phyloP scores from a whole-genome alignment of 257 asterid genomes.

The Nyctanthes arbortristis region DNA sequence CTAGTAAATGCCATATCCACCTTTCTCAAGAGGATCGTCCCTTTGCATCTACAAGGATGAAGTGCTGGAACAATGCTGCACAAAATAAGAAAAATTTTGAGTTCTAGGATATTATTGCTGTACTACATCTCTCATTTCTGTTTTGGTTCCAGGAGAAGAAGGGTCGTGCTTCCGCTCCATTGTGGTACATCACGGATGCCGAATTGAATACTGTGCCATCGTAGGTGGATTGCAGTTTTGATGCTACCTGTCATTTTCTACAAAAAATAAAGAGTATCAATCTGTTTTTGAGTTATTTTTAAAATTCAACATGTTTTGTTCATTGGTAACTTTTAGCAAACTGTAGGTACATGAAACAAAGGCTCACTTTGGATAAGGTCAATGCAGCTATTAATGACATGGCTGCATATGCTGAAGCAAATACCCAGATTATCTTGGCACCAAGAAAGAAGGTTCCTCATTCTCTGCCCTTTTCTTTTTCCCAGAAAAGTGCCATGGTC shows the following conservation, averaged over 20 bases:
- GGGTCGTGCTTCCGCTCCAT: constrained; percentile 72
- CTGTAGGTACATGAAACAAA: constrained; percentile 90
- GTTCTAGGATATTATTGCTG: background rate
- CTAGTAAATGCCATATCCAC: too few species aligned
- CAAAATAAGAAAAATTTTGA: background rate
- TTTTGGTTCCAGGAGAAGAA: constrained; percentile 64
- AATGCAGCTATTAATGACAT: constrained; percentile 89
- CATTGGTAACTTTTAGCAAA: constrained; percentile 26
- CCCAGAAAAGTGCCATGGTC: constrained; percentile 17
- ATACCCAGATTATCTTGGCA: constrained; percentile 79
- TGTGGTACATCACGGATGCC: constrained; percentile 71
- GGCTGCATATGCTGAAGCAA: constrained; percentile 84
- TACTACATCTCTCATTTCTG: background rate
- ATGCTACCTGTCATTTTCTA: background rate
- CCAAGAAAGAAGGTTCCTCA: constrained; percentile 75
- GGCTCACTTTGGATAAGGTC: constrained; percentile 88
- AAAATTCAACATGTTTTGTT: constrained; percentile 12
- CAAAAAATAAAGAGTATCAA: background rate
- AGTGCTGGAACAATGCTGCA: constrained; percentile 11
- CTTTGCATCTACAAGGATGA: constrained; percentile 6
- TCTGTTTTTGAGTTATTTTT: background rate
- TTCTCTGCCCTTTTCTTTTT: background rate
- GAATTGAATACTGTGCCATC: constrained; percentile 81
- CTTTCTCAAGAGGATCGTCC: too few species aligned
- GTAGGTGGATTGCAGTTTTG: constrained; percentile 51